These are phyloP conservation scores for Solanum tarapatanum DNA, from an alignment of 257 asterid species.

Conservation along the genomic window DNA sequence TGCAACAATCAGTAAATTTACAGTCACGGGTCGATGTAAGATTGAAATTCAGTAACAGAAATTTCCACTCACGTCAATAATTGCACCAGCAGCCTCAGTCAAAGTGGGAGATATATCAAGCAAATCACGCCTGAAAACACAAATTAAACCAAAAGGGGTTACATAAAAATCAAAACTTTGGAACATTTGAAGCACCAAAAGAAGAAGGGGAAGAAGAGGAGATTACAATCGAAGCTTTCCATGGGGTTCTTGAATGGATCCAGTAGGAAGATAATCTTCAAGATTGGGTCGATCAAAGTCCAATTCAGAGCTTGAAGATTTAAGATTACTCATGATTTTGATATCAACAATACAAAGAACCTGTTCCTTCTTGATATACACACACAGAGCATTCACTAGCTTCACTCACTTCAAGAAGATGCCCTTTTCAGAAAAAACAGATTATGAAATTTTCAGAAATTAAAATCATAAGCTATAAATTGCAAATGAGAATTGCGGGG, in stretches of 20 bases:
- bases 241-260: constrained; percentile 75
- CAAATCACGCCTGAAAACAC: constrained; percentile 62
- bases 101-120: constrained; percentile 90
- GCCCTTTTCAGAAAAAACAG: neutral
- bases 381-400: neutral
- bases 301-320: constrained; percentile 58
- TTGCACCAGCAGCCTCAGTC: constrained; percentile 97
- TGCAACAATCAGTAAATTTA: neutral
- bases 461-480: neutral
- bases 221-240: constrained; percentile 69
- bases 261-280: constrained; percentile 85
- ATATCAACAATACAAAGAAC: neutral
- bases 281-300: constrained; percentile 88
- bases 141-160: neutral
- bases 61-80: constrained; percentile 61
- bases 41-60: neutral
- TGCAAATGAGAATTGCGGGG: neutral
- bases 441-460: neutral
- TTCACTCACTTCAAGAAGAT: neutral
- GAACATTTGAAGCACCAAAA: neutral
- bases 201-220: neutral
- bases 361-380: neutral
- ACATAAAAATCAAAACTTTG: neutral
- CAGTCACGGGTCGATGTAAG: neutral
- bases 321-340: neutral